These are phyloP conservation scores for Phytophthora podocarpi DNA, from an alignment of 352 stramenopile genomes.

Conservation along the genomic window DNA sequence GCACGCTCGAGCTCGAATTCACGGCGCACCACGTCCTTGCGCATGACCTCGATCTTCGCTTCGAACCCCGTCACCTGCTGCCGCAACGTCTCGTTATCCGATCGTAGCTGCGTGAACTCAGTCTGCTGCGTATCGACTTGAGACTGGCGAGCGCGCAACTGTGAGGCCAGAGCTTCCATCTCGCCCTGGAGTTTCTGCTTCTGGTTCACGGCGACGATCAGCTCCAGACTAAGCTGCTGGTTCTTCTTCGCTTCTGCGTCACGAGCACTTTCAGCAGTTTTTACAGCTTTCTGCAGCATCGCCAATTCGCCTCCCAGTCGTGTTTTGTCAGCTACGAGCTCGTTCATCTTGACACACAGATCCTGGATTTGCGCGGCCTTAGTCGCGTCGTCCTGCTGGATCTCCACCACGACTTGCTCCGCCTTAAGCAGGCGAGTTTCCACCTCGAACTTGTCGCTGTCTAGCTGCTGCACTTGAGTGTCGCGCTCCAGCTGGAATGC, in stretches of 20 bases:
- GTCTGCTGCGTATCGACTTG: slow-evolving; percentile 16
- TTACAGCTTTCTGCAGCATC: slow-evolving; percentile 40
- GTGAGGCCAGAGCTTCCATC: slow-evolving; percentile 31
- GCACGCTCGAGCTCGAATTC: slow-evolving; percentile 58
- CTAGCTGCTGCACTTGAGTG: slow-evolving; percentile 44
- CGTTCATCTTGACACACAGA: slow-evolving; percentile 60
- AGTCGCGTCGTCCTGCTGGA: slow-evolving; percentile 60
- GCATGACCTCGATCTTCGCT: slow-evolving; percentile 37
- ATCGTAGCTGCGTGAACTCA: slow-evolving; percentile 12
- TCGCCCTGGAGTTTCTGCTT: slow-evolving; percentile 52
- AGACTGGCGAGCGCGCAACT: slow-evolving; percentile 20
- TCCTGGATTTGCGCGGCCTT: slow-evolving; percentile 64
- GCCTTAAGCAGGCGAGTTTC: slow-evolving; percentile 66
- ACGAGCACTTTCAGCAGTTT: slow-evolving; percentile 33
- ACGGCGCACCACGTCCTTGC: slow-evolving; percentile 47
- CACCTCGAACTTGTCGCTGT: slow-evolving; percentile 66
- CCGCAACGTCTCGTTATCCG: slow-evolving; percentile 31
- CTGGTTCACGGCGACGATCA: slow-evolving; percentile 74
- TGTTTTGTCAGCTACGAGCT: slow-evolving; percentile 52
- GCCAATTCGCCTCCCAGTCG: slow-evolving; percentile 39
- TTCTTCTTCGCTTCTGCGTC: slow-evolving; percentile 60
- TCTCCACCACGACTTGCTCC: slow-evolving; percentile 67
- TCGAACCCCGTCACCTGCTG: slow-evolving; percentile 17
- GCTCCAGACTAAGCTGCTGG: slow-evolving; percentile 70
- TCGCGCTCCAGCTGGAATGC: slow-evolving; percentile 66